Evolutionary conservation across 2,329 filamentous ascomycete genomes (phyloP).

Genomic region (Pseudocercospora musae): DNA sequence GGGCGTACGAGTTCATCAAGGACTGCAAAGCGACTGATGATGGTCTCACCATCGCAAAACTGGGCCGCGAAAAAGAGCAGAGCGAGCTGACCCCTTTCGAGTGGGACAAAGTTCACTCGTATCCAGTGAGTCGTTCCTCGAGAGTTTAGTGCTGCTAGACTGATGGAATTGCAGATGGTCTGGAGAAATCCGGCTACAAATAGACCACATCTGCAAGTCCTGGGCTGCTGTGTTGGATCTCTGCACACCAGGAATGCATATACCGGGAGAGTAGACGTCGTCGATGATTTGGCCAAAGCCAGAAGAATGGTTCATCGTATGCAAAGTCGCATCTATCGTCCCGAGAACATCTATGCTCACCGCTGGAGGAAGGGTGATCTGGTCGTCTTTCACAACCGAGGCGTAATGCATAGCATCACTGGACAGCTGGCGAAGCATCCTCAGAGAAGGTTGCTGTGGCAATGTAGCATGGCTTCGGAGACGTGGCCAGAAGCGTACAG

Average conservation of each 20-base stretch:
- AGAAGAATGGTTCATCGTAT: conserved; percentile 30
- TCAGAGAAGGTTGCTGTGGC: conserved; percentile 34
- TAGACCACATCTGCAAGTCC: conserved; percentile 27
- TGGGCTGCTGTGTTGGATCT: conserved; percentile 26
- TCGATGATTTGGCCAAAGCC: conserved; percentile 24
- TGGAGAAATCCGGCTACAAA: conserved; percentile 10
- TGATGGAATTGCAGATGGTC: conserved; percentile 5
- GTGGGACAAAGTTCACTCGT: conserved; percentile 27
- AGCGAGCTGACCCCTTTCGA: conserved; percentile 22
- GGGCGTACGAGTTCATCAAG: conserved; percentile 32
- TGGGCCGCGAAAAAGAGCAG: conserved; percentile 15
- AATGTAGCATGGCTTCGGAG: conserved; percentile 19
- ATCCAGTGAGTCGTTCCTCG: conserved; percentile 20
- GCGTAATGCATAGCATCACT: conserved; percentile 36
- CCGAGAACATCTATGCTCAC: conserved; percentile 37
- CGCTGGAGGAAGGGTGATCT: conserved; percentile 34
- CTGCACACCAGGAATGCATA: conserved; percentile 23
- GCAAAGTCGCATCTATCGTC: conserved; percentile 25
- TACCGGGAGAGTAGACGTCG: conserved; percentile 17
- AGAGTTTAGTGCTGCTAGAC: neutral
- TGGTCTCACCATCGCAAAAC: conserved; percentile 27
- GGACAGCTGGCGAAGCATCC: conserved; percentile 24
- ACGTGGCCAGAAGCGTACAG: conserved; percentile 5
- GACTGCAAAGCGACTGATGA: conserved; percentile 33
- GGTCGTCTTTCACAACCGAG: conserved; percentile 36